Conservation (phyloP, 1,139 yeast genomes). For the Hemisphaericaspora xylanilytica region DNA sequence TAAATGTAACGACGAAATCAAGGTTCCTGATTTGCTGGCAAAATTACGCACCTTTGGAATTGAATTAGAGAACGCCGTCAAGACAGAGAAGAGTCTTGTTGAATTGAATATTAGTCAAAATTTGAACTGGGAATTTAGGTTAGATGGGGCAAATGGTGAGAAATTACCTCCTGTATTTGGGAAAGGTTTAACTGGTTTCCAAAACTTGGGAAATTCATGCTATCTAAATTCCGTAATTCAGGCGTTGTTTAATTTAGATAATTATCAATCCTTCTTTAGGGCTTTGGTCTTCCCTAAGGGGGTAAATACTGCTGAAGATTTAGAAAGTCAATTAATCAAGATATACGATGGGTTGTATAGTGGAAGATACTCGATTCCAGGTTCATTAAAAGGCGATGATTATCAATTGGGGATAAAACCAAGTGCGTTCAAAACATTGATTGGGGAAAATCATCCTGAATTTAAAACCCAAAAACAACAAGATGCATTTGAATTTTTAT, state of each 20-base stretch:
- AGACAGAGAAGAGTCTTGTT: slow-evolving; percentile 81
- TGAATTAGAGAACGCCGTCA: slow-evolving; percentile 52
- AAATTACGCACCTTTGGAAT: slow-evolving; percentile 65
- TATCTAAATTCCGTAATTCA: slow-evolving; percentile 83
- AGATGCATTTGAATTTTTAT: slow-evolving; percentile 89
- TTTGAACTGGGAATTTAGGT: slow-evolving; percentile 85
- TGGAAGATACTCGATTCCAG: slow-evolving; percentile 67
- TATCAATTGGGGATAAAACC: slow-evolving; percentile 82
- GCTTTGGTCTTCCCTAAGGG: slow-evolving; percentile 24
- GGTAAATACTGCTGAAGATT: slow-evolving; percentile 60
- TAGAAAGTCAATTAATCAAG: slow-evolving; percentile 71
- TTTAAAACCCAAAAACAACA: slow-evolving; percentile 88
- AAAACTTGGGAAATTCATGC: slow-evolving; percentile 91
- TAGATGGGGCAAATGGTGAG: slow-evolving; percentile 72
- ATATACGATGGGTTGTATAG: slow-evolving; percentile 75
- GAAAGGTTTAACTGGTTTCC: slow-evolving; percentile 71
- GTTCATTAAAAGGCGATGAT: slow-evolving; percentile 41
- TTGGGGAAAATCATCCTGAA: slow-evolving; percentile 79
- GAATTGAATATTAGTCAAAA: slow-evolving; percentile 93
- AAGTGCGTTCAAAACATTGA: slow-evolving; percentile 64
- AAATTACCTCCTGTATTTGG: slow-evolving; percentile 66
- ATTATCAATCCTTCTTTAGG: slow-evolving; percentile 40
- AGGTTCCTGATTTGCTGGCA: slow-evolving; percentile 57
- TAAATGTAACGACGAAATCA: slow-evolving; percentile 82
- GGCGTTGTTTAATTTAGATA: slow-evolving; percentile 42